Evolutionary conservation across 163 green algal species (phyloP), one percentile per base, ranked within the genome.

Genomic region (Chlorella variabilis): DNA sequence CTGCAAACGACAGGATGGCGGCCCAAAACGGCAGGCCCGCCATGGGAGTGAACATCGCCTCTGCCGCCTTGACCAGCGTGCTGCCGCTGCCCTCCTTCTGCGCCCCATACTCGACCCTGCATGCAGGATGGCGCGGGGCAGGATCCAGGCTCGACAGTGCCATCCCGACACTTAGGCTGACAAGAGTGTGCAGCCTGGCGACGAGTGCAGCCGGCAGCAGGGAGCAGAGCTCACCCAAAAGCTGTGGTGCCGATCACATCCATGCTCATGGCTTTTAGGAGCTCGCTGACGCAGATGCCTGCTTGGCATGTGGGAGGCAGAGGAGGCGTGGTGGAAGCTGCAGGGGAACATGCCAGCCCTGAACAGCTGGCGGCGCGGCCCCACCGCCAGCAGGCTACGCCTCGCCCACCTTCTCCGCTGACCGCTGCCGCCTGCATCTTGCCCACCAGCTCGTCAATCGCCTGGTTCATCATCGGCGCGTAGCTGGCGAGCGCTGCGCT

Each of bases 241-340:
- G 59, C 84, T 0, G 76, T 87, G 65, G 51, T 71, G 8, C 84
- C 80, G 29, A 89, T 75, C n/a, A 89, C 81, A 25, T 84, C 70
- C 70, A 89, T 75, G 25, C 75, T 81, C 80, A 87, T 81, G 33
- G 27, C 61, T 33, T 83, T 83, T 6, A 89, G 77, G 63, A 84
- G 49, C 29, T 75, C 61, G 75, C 63, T 83, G 1, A 89, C 66
- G 49, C 82, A 48, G 34, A 75, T 58, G 34, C 45, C 41, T 54
- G 66, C 41, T 62, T 11, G n/a, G n/a, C n/a, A n/a, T n/a, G n/a
- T n/a, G n/a, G 41, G 7, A 75, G 13, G n/a, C 15, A 62, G 20
- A 62, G 51, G 15, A 31, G 51, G 45, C 45, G 15, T 54, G 45
- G 15, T 11, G 45, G 11, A n/a, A n/a, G n/a, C n/a, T n/a, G n/a